These are phyloP conservation scores for Penicillium paxilli DNA, from an alignment of 495 filamentous ascomycete genomes.

Conservation along the genomic window DNA sequence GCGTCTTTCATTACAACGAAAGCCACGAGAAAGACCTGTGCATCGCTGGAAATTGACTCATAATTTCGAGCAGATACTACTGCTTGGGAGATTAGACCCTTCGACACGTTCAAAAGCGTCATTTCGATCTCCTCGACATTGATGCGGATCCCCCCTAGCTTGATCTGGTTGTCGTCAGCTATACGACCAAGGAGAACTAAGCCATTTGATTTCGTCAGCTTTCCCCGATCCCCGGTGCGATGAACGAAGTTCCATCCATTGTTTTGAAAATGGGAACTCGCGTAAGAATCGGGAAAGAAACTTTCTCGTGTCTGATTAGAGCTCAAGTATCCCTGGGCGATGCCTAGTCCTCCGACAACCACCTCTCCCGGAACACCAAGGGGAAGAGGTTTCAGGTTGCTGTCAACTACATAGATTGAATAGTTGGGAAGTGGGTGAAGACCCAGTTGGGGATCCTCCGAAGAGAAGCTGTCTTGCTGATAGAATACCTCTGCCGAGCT, in stretches of 20 bases:
- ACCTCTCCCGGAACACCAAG: constrained; percentile 48
- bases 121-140: constrained; percentile 52
- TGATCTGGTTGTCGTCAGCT: constrained; percentile 48
- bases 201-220: constrained; percentile 27
- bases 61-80: constrained; percentile 12
- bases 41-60: background rate
- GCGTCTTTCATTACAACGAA: constrained; percentile 9
- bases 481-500: constrained; percentile 16
- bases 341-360: constrained; percentile 40
- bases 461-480: background rate
- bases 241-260: constrained; percentile 31
- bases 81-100: constrained; percentile 21
- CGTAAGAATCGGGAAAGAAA: constrained; percentile 37
- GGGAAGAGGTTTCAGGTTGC: constrained; percentile 36
- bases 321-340: constrained; percentile 43
- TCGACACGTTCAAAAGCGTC: constrained; percentile 26
- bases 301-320: constrained; percentile 28
- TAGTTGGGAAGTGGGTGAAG: constrained; percentile 44
- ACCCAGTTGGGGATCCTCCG: background rate
- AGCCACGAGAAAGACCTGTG: constrained; percentile 12
- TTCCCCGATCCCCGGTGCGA: constrained; percentile 26
- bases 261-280: constrained; percentile 11
- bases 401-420: constrained; percentile 48
- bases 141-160: constrained; percentile 53
- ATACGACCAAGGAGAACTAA: constrained; percentile 38